Evolutionary conservation across 495 filamentous ascomycete genomes (phyloP).

Genomic region (Emericellopsis terricola): DNA sequence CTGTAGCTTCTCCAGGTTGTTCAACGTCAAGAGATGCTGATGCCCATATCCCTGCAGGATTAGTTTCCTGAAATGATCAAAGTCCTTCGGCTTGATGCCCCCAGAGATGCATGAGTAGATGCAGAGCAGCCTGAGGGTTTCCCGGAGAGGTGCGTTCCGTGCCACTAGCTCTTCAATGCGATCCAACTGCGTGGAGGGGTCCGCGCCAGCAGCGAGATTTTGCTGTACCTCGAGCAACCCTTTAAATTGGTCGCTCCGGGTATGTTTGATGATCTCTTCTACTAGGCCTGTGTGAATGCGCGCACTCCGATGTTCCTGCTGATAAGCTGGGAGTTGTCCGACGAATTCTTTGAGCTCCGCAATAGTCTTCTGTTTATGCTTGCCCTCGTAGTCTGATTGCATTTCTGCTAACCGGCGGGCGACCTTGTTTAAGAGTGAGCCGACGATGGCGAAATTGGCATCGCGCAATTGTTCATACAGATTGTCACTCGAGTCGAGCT

Average conservation of each 20-base stretch:
- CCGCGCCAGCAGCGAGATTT: conserved; percentile 80
- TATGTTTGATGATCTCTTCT: conserved; percentile 88
- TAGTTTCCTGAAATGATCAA: conserved; percentile 75
- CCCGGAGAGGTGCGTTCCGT: conserved; percentile 58
- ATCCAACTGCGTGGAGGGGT: conserved; percentile 76
- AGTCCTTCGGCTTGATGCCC: conserved; percentile 70
- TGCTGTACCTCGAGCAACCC: conserved; percentile 86
- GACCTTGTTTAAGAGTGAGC: conserved; percentile 72
- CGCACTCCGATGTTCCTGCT: conserved; percentile 81
- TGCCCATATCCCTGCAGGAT: conserved; percentile 88
- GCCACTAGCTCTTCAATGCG: conserved; percentile 85
- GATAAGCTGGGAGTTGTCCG: conserved; percentile 74
- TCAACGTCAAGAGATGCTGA: conserved; percentile 80
- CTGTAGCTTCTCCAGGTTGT: conserved; percentile 77
- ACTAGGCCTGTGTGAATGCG: conserved; percentile 82
- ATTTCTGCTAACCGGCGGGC: conserved; percentile 57
- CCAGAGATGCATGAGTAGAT: conserved; percentile 80
- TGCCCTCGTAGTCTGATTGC: conserved; percentile 61
- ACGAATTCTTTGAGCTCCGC: conserved; percentile 88
- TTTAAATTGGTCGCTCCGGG: conserved; percentile 71
- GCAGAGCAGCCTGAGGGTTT: conserved; percentile 70
- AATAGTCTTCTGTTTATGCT: conserved; percentile 75
- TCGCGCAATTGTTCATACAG: conserved; percentile 80
- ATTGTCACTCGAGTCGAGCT: conserved; percentile 76
- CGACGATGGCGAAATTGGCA: conserved; percentile 89